Evolutionary conservation across 768 basidiomycete genomes (phyloP).

Genomic region (Tulasnella sp.): DNA sequence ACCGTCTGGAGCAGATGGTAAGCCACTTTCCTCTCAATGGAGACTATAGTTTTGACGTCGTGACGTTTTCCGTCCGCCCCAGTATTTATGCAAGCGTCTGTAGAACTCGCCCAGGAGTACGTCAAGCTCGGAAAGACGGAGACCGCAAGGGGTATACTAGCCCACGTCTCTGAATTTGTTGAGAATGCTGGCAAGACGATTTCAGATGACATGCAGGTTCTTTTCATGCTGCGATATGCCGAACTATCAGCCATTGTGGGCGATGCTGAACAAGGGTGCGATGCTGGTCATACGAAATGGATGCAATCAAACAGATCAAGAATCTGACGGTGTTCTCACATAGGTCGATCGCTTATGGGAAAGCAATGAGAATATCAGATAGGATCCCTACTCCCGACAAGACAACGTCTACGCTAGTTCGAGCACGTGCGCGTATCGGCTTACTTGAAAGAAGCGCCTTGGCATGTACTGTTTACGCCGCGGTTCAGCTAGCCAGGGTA

Average conservation of each 20-base stretch:
- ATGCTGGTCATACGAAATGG: not conserved
- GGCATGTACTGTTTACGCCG: slow-evolving; percentile 56
- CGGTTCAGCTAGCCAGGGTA: slow-evolving; percentile 59
- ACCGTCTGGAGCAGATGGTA: slow-evolving; percentile 40
- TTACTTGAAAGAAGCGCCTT: slow-evolving; percentile 58
- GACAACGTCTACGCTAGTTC: slow-evolving; percentile 38
- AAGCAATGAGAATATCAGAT: slow-evolving; percentile 30
- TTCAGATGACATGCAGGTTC: slow-evolving; percentile 41
- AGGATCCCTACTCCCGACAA: slow-evolving; percentile 36
- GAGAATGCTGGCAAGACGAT: slow-evolving; percentile 26
- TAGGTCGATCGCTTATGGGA: slow-evolving; percentile 18
- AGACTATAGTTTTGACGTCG: no score
- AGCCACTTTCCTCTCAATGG: slow-evolving; percentile 6
- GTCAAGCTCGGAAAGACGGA: slow-evolving; percentile 60
- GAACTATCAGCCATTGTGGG: not conserved
- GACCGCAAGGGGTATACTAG: slow-evolving; percentile 55
- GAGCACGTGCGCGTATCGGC: slow-evolving; percentile 47
- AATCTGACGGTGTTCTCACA: not conserved
- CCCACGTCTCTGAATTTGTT: slow-evolving; percentile 28
- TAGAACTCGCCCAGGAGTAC: slow-evolving; percentile 71
- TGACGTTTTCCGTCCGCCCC: not conserved
- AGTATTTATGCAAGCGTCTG: slow-evolving; percentile 55
- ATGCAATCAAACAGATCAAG: not conserved
- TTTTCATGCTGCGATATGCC: slow-evolving; percentile 9
- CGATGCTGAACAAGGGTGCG: slow-evolving; percentile 15